These are phyloP conservation scores for Pyronema omphalodes DNA, from an alignment of 495 filamentous ascomycete species.

Conservation along the genomic window DNA sequence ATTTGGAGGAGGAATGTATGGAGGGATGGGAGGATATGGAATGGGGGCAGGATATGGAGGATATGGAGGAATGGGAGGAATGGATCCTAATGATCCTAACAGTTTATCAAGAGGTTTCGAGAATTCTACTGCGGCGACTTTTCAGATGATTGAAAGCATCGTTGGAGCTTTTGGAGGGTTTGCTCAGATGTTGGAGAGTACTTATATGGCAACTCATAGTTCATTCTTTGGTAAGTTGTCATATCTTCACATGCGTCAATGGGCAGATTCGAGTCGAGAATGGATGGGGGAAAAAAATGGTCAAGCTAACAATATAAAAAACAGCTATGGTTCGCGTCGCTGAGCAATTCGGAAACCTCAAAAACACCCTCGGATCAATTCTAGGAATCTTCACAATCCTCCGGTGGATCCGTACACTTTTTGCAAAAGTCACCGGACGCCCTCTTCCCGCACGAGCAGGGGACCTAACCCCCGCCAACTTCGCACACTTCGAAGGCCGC, in stretches of 20 bases:
- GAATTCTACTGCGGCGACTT: conserved; percentile 88
- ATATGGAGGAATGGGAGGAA: conserved; percentile 34
- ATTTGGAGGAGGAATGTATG: conserved; percentile 34
- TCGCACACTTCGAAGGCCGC: conserved; percentile 64
- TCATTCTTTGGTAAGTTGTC: conserved; percentile 76
- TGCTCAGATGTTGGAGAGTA: conserved; percentile 98
- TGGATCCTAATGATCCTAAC: conserved; percentile 78
- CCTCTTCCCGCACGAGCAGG: conserved; percentile 73
- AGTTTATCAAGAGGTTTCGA: conserved; percentile 80
- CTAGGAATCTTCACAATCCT: conserved; percentile 90
- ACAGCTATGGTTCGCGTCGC: conserved; percentile 94
- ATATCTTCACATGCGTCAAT: not conserved
- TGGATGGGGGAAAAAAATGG: not conserved
- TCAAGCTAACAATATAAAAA: not conserved
- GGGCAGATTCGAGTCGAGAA: not conserved
- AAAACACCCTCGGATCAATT: conserved; percentile 86
- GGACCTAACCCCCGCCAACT: conserved; percentile 70
- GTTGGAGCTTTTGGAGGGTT: conserved; percentile 98
- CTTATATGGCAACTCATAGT: conserved; percentile 99
- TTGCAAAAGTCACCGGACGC: conserved; percentile 87
- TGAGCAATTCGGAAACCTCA: conserved; percentile 85
- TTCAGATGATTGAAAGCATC: conserved; percentile 95
- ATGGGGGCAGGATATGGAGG: conserved; percentile 38
- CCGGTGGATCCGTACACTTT: conserved; percentile 75
- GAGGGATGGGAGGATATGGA: conserved; percentile 36